Conservation (phyloP, 2,329 filamentous ascomycete genomes). For the Lecanicillium sp. region DNA sequence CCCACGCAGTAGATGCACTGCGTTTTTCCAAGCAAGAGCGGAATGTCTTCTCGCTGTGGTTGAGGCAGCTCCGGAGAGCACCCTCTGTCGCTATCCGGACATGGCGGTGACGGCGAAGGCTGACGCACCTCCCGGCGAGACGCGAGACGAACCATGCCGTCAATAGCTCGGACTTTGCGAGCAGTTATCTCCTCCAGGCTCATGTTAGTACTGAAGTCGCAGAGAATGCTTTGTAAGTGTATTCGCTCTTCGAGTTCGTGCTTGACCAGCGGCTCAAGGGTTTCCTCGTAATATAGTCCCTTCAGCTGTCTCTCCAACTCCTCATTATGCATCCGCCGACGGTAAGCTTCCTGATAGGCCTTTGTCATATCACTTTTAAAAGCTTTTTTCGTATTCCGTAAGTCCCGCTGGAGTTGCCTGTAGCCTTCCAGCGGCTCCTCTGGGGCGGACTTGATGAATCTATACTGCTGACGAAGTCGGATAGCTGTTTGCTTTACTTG, state of each 20-base stretch:
- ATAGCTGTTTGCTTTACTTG: constrained; percentile 1
- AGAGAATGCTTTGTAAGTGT: constrained; percentile 4
- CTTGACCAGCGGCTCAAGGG: constrained; percentile 1
- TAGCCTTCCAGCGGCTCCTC: background rate
- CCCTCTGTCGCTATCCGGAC: background rate
- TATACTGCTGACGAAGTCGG: constrained; percentile 3
- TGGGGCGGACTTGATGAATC: constrained; percentile 7
- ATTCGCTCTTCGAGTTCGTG: constrained; percentile 3
- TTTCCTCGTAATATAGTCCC: constrained; percentile 1
- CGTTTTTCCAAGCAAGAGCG: constrained; percentile 4
- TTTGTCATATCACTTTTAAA: constrained; percentile 6
- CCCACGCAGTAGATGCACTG: constrained; percentile 9
- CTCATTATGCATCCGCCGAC: constrained; percentile 4
- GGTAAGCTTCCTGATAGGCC: constrained; percentile 7
- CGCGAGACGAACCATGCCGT: constrained; percentile 9
- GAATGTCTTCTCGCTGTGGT: constrained; percentile 5
- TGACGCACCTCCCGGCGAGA: constrained; percentile 7
- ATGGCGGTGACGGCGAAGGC: background rate
- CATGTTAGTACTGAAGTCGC: constrained; percentile 2
- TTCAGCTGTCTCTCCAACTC: constrained; percentile 8
- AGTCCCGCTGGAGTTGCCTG: background rate
- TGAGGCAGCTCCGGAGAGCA: constrained; percentile 1
- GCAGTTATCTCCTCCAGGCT: constrained; percentile 1
- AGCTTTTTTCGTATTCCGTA: constrained; percentile 4
- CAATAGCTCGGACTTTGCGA: constrained; percentile 5